Evolutionary conservation across 1,284 basidiomycete genomes (phyloP), one percentile per base, ranked within the genome.

Genomic region (Ustilago bromivora): DNA sequence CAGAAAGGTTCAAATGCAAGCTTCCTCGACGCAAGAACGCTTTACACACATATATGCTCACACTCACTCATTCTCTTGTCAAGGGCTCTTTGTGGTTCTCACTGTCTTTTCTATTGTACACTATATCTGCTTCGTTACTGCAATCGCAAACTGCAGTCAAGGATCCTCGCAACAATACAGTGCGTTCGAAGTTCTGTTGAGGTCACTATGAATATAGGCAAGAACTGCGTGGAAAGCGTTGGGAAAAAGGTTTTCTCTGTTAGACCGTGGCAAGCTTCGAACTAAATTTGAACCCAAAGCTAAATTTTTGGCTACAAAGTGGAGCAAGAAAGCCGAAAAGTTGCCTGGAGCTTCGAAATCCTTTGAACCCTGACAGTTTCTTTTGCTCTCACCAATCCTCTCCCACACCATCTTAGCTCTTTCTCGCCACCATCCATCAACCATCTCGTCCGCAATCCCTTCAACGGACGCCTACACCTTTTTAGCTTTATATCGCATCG

Each of bases 111-210:
- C 3, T 36, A 32, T 13, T 62, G 60, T 62, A 62, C 60, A 62
- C 61, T 63, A 56, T 17, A 56, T 51, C 17, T n/a, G 28, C 5
- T 36, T 60, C 19, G 5, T 51, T 58, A 12, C 31, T 38, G 58
- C 58, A 60, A 60, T 52, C 34, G 58, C 46, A 49, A 4, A 51
- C 23, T 32, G 49, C 49, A 51, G 49, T 51, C 49, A 36, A 36
- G 52, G 52, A 19, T 36, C 52, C 15, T 36, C n/a, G 6, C 28
- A 4, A 28, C 49, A 4, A 17, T 23, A 7, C n/a, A 28, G 11
- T 49, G 46, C 10, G 46, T 49, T 49, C 46, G 19, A 23, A 28
- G 23, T 28, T 28, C 23, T 28, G 23, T 28, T 28, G 23, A 28
- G 23, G 23, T 28, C 23, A 28, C 23, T 28, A 3, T 28, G 23